phyloP scores from a whole-genome alignment of 169 alveolate species.

The Plasmodium sp. region DNA sequence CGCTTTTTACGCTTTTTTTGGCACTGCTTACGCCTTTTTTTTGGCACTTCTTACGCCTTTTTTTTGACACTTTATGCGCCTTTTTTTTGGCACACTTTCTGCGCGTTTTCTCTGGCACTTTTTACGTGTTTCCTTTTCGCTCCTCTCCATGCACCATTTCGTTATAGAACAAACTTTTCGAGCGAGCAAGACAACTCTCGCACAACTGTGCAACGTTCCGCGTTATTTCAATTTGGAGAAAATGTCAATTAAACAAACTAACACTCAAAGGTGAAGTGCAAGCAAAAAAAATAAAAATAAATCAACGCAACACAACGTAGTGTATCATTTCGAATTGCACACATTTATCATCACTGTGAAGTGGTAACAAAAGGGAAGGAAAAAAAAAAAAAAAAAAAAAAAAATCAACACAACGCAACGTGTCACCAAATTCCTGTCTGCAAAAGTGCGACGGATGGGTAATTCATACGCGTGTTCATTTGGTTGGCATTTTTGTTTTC shows the following conservation, averaged over 20 bases:
- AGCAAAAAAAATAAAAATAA: not conserved
- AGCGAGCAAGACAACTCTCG: not conserved
- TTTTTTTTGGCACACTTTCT: not conserved
- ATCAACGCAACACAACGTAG: not conserved
- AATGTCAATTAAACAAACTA: not conserved
- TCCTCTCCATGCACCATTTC: not conserved
- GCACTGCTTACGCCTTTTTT: not conserved
- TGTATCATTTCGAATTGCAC: not conserved
- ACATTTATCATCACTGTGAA: not conserved
- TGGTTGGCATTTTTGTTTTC: not conserved
- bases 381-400: not conserved
- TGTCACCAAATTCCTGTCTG: not conserved
- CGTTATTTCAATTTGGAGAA: not conserved
- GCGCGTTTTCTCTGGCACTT: not conserved
- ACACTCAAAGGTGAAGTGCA: not conserved
- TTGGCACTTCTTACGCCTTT: not conserved
- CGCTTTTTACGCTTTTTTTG: no score
- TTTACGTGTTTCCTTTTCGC: not conserved
- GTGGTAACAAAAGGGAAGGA: not conserved
- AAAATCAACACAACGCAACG: not conserved
- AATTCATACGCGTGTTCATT: not conserved
- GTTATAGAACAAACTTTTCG: slow-evolving; percentile 1
- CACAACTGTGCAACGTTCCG: not conserved
- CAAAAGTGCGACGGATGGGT: not conserved
- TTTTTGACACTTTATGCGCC: not conserved